Base-by-base conservation (phyloP, 2,329 filamentous ascomycete species). In the Aspergillus latus region DNA sequence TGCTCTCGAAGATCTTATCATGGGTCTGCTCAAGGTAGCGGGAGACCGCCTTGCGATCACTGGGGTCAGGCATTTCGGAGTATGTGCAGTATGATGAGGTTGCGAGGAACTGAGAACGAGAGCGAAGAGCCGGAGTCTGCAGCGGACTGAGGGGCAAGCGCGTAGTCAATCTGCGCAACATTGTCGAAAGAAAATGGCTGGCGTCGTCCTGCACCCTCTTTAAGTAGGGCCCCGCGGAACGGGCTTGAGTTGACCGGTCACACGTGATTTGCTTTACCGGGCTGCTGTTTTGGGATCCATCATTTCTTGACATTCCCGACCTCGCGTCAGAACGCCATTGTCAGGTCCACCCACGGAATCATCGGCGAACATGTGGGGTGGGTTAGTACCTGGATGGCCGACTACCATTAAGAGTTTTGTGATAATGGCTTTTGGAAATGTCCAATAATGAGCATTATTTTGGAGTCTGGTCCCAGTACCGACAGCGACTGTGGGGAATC, bases 1-100 rank as follows among this genome's bases (percentile, higher is more conserved):
- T 90, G 79, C 84, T 83, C 63, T 87, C 82, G 65, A 90, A 89
- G 66, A 89, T 82, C 58, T 81, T 80, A 66, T 87, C 83, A 72
- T 89, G 86, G 65, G 79, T 81, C 75, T 86, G 59, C 40, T 57
- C 36, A 7, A 61, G 54, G 30, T 59, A 59, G 32, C 48, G 56
- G 15, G 48, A 15, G 40, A 56, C 54, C 11, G 54, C 43, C 26
- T 52, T 13, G 21, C 42, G 32, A n/a, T 52, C 50, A 7, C 11
- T 9, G 8, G 29, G 0, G 21, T 52, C 32, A 40, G 50, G 43
- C 50, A 52, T 52, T 8, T 37, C 47, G 50, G 26, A 21, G 21
- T 46, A 13, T 1, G 50, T 39, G 43, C 50, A 46, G 43, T 52
- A 52, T 1, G 49, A 13, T 3, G 49, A 11, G 40, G 49, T 32